Base-by-base conservation (phyloP, 805 yeast genomes). In the Saccharomycopsis selenospora region DNA sequence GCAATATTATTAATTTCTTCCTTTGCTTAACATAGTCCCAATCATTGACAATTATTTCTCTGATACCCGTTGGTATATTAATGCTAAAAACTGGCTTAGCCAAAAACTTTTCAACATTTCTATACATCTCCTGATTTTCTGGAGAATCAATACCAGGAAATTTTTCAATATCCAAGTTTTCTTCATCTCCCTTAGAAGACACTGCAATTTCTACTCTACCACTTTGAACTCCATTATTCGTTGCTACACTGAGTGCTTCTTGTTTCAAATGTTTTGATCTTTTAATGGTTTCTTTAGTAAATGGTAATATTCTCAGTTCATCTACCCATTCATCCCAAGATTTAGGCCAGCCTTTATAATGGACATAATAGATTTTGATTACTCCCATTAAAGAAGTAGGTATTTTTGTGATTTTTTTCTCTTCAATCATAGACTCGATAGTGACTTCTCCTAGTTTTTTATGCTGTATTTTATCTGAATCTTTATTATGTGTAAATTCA, bases 271-370 rank as follows among this genome's bases (percentile, higher is more conserved):
- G 81, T 56, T 79, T 76, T 61, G 82, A 85, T 47, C 78, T 66
- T 43, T 72, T 67, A 47, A 83, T 57, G 58, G 84, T 88, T 53
- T 83, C 95, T 27, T 78, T 81, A 45, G 75, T 85, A 60, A 70
- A 73, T 53, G 79, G 83, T 58, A 86, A 67, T 8, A 91, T 74
- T 29, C 98, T 67, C 40, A 76, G 80, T 5, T 66, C 64, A 1
- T 76, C 73, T 1, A 91, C 91, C 99, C 99, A 91, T 64, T 91
- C 99, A 62, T 91, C 97, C 96, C 96, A 91, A 51, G 89, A 79
- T 14, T 82, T 66, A 59, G 88, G 90, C 99, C 99, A 91, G 3
- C 98, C 97, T 56, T 82, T 85, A 65, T 93, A 91, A 61, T 93
- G 99, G 14, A 91, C 77, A 56, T 71, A 80, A 65, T 80, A 90